These are phyloP conservation scores for Phytophthora aleatoria DNA, from an alignment of 352 stramenopile genomes.

Conservation along the genomic window DNA sequence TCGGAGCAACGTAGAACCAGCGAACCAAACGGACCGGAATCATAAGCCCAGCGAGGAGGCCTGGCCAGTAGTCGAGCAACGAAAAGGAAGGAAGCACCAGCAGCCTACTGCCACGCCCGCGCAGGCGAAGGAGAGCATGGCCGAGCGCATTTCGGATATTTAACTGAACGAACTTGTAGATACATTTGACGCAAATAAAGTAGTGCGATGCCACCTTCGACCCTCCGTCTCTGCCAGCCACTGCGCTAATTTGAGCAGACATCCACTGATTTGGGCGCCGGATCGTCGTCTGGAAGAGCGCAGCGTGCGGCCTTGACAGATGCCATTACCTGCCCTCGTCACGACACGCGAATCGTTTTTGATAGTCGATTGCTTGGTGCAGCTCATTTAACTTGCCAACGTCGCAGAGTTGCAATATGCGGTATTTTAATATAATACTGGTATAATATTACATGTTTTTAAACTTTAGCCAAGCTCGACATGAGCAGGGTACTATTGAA, in stretches of 20 bases:
- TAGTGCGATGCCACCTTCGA: too few species aligned
- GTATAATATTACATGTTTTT: too few species aligned
- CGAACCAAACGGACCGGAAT: not conserved
- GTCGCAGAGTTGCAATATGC: constrained; percentile 1
- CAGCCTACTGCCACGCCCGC: not conserved
- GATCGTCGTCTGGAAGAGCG: constrained; percentile 10
- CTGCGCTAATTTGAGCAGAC: too few species aligned
- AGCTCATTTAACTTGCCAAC: constrained; percentile 5
- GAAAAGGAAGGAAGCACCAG: not conserved
- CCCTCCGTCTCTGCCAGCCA: too few species aligned
- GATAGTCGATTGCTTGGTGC: constrained; percentile 21
- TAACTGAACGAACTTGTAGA: constrained; percentile 25
- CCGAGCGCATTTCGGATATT: constrained; percentile 33
- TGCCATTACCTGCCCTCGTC: constrained; percentile 8
- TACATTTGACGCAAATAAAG: constrained; percentile 1
- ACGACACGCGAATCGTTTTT: not conserved
- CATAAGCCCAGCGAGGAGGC: not conserved
- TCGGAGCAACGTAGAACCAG: not conserved
- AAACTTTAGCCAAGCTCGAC: too few species aligned
- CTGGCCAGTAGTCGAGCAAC: not conserved
- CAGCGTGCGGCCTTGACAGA: constrained; percentile 16
- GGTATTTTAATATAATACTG: too few species aligned
- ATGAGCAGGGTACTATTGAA: not conserved
- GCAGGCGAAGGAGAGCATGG: constrained; percentile 6
- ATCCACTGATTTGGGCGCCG: constrained; percentile 1